Percentiles rank a stretch among this genome's conserved stretches.
Evolutionary conservation across 768 basidiomycete species (phyloP).

Genomic region (Termitomyces eurrhizus): DNA sequence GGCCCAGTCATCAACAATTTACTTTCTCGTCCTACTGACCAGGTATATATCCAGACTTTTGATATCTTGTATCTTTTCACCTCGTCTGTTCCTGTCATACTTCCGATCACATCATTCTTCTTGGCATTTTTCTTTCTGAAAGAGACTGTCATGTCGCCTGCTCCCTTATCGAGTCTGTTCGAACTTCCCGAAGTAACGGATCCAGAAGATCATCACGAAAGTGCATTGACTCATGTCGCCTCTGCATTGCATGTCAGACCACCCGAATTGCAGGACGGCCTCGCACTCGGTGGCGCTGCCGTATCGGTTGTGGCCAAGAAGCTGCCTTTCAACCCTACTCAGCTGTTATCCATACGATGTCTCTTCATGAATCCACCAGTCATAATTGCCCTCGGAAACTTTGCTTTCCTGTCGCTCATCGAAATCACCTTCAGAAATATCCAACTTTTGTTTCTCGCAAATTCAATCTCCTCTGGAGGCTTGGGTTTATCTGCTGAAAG

Average conservation of each 20-base stretch:
- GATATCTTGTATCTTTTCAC: slow-evolving; percentile 60
- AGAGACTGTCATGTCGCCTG: slow-evolving; percentile 37
- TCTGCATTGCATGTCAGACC: not conserved
- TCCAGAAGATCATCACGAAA: not conserved
- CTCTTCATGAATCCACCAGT: slow-evolving; percentile 47
- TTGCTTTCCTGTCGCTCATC: slow-evolving; percentile 55
- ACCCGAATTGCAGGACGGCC: slow-evolving; percentile 12
- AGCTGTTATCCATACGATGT: slow-evolving; percentile 44
- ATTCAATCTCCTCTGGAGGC: slow-evolving; percentile 62
- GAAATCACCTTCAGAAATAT: slow-evolving; percentile 63
- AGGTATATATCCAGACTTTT: slow-evolving; percentile 36
- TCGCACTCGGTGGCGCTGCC: slow-evolving; percentile 1
- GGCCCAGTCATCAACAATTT: slow-evolving; percentile 59
- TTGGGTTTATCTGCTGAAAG: slow-evolving; percentile 57
- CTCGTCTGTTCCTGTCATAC: slow-evolving; percentile 60
- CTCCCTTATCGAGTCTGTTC: slow-evolving; percentile 21
- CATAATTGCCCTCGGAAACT: slow-evolving; percentile 58
- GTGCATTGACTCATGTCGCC: not conserved
- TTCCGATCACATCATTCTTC: slow-evolving; percentile 49
- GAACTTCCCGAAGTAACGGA: not conserved
- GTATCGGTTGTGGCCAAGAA: slow-evolving; percentile 3
- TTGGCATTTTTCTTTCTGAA: slow-evolving; percentile 50
- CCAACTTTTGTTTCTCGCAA: slow-evolving; percentile 67
- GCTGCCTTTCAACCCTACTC: slow-evolving; percentile 7
- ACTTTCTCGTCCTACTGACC: slow-evolving; percentile 33